Conservation (phyloP, 2,329 filamentous ascomycete species). For the Arthrinium phaeospermum region DNA sequence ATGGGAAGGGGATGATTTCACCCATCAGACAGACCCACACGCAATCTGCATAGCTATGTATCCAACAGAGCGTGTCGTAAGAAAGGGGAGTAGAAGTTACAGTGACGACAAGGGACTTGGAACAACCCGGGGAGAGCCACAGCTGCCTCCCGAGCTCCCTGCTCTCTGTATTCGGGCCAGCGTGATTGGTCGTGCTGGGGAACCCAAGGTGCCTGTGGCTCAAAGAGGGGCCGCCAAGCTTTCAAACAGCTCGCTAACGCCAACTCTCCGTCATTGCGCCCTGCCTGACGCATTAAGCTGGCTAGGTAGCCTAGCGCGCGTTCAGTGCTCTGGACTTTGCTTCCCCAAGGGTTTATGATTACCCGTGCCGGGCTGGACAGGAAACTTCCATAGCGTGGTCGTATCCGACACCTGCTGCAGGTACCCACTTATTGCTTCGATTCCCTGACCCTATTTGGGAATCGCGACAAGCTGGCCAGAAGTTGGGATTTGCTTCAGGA, state of each 20-base stretch:
- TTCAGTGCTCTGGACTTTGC: neutral
- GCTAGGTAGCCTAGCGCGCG: neutral
- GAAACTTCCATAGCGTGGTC: constrained; percentile 21
- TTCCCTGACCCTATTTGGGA: constrained; percentile 18
- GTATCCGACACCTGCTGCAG: constrained; percentile 3
- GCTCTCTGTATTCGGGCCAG: neutral
- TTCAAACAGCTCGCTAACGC: neutral
- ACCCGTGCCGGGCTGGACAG: constrained; percentile 23
- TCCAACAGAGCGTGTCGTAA: constrained; percentile 1
- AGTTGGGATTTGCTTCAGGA: constrained; percentile 19
- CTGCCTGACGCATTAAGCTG: neutral
- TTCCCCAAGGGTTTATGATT: constrained; percentile 21
- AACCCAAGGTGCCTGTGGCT: neutral
- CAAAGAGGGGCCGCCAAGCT: constrained; percentile 6
- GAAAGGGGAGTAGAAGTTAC: neutral
- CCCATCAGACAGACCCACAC: neutral
- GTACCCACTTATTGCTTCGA: neutral
- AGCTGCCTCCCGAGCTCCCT: neutral
- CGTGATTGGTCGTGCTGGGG: neutral
- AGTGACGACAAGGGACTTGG: constrained; percentile 17
- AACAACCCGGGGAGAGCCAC: constrained; percentile 8
- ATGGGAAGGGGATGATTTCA: constrained; percentile 17
- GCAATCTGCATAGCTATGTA: constrained; percentile 9
- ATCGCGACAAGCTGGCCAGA: constrained; percentile 31
- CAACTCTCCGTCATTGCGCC: constrained; percentile 12